Base-by-base conservation (phyloP, 1,139 yeast species). In the Suhomyces kunorum region DNA sequence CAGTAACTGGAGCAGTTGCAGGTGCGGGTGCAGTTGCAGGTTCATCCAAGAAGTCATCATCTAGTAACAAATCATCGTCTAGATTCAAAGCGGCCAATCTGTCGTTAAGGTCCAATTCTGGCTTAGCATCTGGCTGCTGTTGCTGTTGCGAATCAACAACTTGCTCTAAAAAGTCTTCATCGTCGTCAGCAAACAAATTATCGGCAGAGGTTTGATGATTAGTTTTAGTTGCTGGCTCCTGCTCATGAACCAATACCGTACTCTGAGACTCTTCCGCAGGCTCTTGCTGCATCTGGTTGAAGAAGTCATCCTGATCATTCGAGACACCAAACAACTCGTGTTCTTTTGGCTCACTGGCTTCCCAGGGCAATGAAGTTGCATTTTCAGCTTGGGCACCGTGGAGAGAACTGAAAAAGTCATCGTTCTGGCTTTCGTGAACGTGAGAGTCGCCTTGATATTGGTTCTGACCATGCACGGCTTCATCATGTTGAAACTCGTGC, bases 1-100 rank as follows among this genome's bases (percentile, higher is more conserved):
- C 29, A 4, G 27, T 15, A 9, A 18, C 17, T 17, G 39, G 23
- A 18, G 15, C 26, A 24, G 28, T 16, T 9, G 31, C n/a, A 6
- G 15, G 26, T 11, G 30, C 15, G 1, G 15, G 36, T 4, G 18
- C 32, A n/a, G 44, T 44, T 17, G 3, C 14, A 8, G 32, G 24
- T 11, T 47, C 51, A 4, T 49, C 58, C 35, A 51, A 47, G 25
- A 51, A 55, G 36, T 64, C 63, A 18, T 68, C 74, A 31, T 71
- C 75, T 31, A 67, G 65, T n/a, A 71, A 59, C 6, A 70, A 48
- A 27, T 71, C 76, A 38, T 75, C 80, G 41, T 78, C 83, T 35
- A 68, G 61, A n/a, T 68, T 76, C 43, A 74, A 68, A 8, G 71
- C 67, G 32, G 40, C 38, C 20, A 47, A 39, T 23, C 44, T 42